phyloP scores from a whole-genome alignment of 1,284 basidiomycete species.

The Trichosporon coremiiforme region DNA sequence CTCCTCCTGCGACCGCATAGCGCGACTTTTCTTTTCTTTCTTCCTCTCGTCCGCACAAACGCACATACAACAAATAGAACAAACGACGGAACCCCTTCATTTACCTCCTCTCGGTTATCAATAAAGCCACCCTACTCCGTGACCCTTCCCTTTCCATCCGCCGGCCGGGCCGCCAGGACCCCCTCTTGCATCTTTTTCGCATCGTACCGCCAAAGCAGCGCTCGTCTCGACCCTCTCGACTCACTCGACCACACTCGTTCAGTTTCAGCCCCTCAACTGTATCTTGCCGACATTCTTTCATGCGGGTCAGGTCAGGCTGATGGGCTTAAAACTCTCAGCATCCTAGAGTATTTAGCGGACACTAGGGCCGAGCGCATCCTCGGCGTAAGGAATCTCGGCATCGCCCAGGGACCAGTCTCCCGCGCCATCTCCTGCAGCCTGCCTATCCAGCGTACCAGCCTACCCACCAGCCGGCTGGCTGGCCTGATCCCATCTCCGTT shows the following conservation, averaged over 20 bases:
- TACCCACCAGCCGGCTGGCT: background rate
- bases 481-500: background rate
- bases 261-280: constrained; percentile 2
- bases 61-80: background rate
- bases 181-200: background rate
- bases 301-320: constrained; percentile 1
- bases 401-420: constrained; percentile 8
- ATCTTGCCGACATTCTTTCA: background rate
- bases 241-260: background rate
- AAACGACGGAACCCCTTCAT: background rate
- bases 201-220: background rate
- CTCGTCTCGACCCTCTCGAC: background rate
- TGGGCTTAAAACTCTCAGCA: constrained; percentile 4
- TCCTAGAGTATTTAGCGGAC: constrained; percentile 10
- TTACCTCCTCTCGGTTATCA: background rate
- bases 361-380: constrained; percentile 5
- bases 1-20: background rate
- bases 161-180: background rate
- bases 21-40: background rate
- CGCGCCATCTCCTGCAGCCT: constrained; percentile 8
- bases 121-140: background rate
- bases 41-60: background rate
- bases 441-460: too few species aligned
- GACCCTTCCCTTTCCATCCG: constrained; percentile 10
- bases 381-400: constrained; percentile 10